Evolutionary conservation across 495 filamentous ascomycete species (phyloP).

Genomic region (Usnea hakonensis): DNA sequence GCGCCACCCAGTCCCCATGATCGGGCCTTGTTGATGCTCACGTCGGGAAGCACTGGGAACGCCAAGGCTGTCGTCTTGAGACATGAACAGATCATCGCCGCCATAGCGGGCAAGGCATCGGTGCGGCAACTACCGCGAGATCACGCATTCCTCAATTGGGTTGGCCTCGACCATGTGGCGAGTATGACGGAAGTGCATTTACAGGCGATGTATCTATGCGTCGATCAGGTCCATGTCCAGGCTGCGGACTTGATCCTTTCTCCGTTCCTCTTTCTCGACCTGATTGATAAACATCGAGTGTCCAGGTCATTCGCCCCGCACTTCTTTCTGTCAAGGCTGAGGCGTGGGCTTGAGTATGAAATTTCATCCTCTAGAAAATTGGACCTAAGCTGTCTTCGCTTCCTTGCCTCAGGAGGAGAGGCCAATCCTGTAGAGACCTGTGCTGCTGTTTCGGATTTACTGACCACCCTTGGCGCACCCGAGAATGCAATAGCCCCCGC

Average conservation of each 20-base stretch:
- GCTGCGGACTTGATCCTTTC: slow-evolving; percentile 34
- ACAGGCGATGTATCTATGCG: slow-evolving; percentile 34
- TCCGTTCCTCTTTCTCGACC: slow-evolving; percentile 36
- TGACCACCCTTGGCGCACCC: slow-evolving; percentile 31
- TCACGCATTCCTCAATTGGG: slow-evolving; percentile 43
- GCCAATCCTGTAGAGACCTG: slow-evolving; percentile 31
- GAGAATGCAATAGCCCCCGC: slow-evolving; percentile 36
- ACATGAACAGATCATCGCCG: slow-evolving; percentile 40
- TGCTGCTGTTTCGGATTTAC: slow-evolving; percentile 24
- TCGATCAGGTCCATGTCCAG: slow-evolving; percentile 41
- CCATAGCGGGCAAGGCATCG: slow-evolving; percentile 37
- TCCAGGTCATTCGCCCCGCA: slow-evolving; percentile 48
- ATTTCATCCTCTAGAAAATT: too few species aligned
- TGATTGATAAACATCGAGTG: slow-evolving; percentile 37
- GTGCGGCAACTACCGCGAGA: slow-evolving; percentile 4
- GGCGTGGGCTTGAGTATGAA: neutral
- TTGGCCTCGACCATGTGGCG: slow-evolving; percentile 48
- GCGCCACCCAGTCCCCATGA: neutral
- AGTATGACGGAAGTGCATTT: slow-evolving; percentile 45
- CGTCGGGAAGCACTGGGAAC: slow-evolving; percentile 49
- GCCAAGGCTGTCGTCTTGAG: slow-evolving; percentile 45
- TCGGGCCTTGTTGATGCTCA: slow-evolving; percentile 40
- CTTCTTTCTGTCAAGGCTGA: slow-evolving; percentile 40
- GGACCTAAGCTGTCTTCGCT: slow-evolving; percentile 19
- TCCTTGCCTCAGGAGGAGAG: slow-evolving; percentile 36